Conservation (phyloP, 192 early-diverging fungal genomes). For the Phlyctochytrium bullatum region DNA sequence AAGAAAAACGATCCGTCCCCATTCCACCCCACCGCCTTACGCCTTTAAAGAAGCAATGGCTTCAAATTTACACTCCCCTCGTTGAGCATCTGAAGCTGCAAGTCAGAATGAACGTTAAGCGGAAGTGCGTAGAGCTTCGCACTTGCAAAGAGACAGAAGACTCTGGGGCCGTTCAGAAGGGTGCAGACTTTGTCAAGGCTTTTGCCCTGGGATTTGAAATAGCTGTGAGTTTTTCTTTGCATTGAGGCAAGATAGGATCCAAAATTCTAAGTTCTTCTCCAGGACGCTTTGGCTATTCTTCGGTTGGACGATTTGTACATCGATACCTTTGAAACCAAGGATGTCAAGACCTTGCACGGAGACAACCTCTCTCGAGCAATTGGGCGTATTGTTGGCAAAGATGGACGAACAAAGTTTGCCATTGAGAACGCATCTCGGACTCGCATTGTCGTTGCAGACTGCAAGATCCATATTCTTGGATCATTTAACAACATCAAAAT, state of each 20-base stretch:
- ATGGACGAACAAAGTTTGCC: slow-evolving; percentile 95
- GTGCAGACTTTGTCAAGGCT: slow-evolving; percentile 93
- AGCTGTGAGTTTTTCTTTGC: slow-evolving; percentile 30
- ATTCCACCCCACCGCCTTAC: slow-evolving; percentile 93
- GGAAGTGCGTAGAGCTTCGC: slow-evolving; percentile 84
- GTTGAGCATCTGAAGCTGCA: slow-evolving; percentile 95
- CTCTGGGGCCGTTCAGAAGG: slow-evolving; percentile 89
- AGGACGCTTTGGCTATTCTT: slow-evolving; percentile 90
- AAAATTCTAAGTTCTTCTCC: neutral
- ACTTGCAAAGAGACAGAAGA: slow-evolving; percentile 84
- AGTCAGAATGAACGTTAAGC: slow-evolving; percentile 91
- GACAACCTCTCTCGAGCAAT: slow-evolving; percentile 97
- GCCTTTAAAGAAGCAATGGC: slow-evolving; percentile 89
- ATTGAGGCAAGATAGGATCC: neutral
- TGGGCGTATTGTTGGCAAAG: slow-evolving; percentile 96
- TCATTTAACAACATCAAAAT: slow-evolving; percentile 96
- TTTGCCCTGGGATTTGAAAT: slow-evolving; percentile 93
- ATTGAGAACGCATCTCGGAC: slow-evolving; percentile 98
- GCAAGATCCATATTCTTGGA: slow-evolving; percentile 94
- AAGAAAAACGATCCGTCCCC: slow-evolving; percentile 71
- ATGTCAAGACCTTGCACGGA: slow-evolving; percentile 90
- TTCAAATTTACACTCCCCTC: slow-evolving; percentile 94
- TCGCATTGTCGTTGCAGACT: slow-evolving; percentile 93
- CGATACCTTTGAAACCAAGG: slow-evolving; percentile 97
- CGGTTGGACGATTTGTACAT: slow-evolving; percentile 95